A percentile compares a stretch with the other conserved stretches of the same genome.
Conservation (phyloP, 495 filamentous ascomycete genomes). For the Tuber borchii region DNA sequence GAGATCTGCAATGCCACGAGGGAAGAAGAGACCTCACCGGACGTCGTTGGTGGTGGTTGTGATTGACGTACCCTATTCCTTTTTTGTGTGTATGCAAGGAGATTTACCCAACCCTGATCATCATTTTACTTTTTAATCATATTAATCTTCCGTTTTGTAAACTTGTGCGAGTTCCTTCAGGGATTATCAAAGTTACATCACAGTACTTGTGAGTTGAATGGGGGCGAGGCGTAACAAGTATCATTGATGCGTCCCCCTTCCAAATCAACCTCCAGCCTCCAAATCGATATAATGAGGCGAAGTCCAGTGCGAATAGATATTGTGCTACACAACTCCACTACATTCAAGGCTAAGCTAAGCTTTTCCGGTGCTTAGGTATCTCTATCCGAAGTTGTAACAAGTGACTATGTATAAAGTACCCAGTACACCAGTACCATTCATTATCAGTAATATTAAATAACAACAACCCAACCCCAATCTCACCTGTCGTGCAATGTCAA, state of each 20-base stretch:
- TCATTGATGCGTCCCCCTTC: not conserved
- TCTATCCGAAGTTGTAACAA: slow-evolving; percentile 2
- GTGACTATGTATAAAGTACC: not conserved
- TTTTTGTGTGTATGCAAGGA: not conserved
- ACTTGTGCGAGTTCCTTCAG: not conserved
- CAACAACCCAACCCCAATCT: not conserved
- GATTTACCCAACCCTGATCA: not conserved
- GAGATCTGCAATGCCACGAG: slow-evolving; percentile 4
- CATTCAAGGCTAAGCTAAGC: not conserved
- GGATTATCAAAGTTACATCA: not conserved
- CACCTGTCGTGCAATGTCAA: not conserved
- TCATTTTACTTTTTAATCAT: not conserved
- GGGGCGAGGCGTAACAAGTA: not conserved
- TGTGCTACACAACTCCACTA: not conserved
- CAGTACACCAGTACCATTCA: not conserved
- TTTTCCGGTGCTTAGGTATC: not conserved
- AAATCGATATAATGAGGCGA: not conserved
- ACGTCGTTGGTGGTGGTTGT: not conserved
- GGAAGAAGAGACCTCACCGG: not conserved
- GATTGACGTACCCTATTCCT: not conserved
- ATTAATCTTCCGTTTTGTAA: not conserved
- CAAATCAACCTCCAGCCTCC: not conserved
- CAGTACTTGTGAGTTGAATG: not conserved
- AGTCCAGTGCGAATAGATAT: not conserved
- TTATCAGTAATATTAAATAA: slow-evolving; percentile 5